phyloP scores from a whole-genome alignment of 1,139 yeast species.

The Debaryomycetaceae sp. region DNA sequence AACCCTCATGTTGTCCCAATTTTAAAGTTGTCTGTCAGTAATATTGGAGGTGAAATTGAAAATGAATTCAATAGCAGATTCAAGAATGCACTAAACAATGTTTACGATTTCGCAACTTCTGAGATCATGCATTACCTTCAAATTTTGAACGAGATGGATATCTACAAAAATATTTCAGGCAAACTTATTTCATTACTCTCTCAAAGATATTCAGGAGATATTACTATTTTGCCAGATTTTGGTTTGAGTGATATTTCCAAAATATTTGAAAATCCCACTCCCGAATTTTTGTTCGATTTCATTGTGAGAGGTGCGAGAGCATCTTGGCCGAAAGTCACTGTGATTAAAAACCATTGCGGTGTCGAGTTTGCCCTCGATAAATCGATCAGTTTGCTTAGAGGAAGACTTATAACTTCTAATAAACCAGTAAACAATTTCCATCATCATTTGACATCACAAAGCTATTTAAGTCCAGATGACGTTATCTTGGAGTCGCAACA shows the following conservation, averaged over 20 bases:
- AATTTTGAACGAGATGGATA: conserved; percentile 69
- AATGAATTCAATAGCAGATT: conserved; percentile 55
- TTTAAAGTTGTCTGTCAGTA: conserved; percentile 60
- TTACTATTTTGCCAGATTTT: conserved; percentile 82
- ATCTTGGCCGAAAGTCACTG: conserved; percentile 86
- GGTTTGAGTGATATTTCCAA: conserved; percentile 55
- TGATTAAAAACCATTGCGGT: conserved; percentile 83
- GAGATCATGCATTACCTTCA: conserved; percentile 80
- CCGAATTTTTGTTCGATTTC: conserved; percentile 67
- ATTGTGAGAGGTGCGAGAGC: conserved; percentile 83
- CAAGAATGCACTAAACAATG: conserved; percentile 50
- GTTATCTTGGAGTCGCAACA: background rate
- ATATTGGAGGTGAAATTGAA: conserved; percentile 69
- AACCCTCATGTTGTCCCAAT: conserved; percentile 95
- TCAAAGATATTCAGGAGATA: conserved; percentile 90
- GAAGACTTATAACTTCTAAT: conserved; percentile 51
- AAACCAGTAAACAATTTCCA: background rate
- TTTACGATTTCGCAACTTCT: conserved; percentile 58
- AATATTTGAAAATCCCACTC: conserved; percentile 75
- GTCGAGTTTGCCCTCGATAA: conserved; percentile 84
- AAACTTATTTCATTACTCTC: conserved; percentile 72
- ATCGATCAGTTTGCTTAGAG: conserved; percentile 65
- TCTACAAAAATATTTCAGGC: conserved; percentile 68
- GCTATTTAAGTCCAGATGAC: background rate
- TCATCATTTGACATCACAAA: background rate